Base-by-base conservation (phyloP, 257 asterid genomes). In the Przewalskia tangutica region DNA sequence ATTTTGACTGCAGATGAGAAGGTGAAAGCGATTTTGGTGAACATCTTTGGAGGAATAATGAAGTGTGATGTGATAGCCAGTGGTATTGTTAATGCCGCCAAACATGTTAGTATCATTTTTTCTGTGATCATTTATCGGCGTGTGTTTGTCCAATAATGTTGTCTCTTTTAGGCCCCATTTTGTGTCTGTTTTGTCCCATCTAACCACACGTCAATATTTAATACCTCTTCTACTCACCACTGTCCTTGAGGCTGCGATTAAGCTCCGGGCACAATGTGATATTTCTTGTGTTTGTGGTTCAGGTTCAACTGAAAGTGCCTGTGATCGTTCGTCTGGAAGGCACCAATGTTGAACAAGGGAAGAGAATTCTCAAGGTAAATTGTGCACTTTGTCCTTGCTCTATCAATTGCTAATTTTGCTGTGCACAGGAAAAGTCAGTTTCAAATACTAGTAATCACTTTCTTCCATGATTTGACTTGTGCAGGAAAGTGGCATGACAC, bases 21-120 rank as follows among this genome's bases (percentile, higher is more conserved):
- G 88, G 99, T 96, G 86, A 96, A 94, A 88, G 99, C 95, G 78
- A 96, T 96, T 81, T 89, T 96, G 80, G 99, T 96, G 85, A 94
- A 96, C 92, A 94, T 96, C 77, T 96, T 96, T 85, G 99, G 99
- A 84, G 99, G 99, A 86, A 96, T 96, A 64, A 96, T 96, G 99
- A 94, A 96, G 89, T 96, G 99, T 55, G 99, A 96, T 82, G 93
- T 96, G 12, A 96, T 96, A 82, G 98, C 99, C 83, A 92, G 98
- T 83, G 99, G 99, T 81, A 96, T 96, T 75, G 99, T 94, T 85
- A 96, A 93, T 90, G 99, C 99, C 83, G 98, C 99, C 55, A 93
- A 96, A 85, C 92, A 85, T 87, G 99, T 94, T 82, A 85, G 86
- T 84, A 50, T 18, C 34, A n/a, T 56, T 53, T 58, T 60, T 44